A percentile compares a stretch with the other conserved stretches of the same genome.
Conservation (phyloP, 163 green algal genomes). For the Trebouxiophyceae sp. region DNA sequence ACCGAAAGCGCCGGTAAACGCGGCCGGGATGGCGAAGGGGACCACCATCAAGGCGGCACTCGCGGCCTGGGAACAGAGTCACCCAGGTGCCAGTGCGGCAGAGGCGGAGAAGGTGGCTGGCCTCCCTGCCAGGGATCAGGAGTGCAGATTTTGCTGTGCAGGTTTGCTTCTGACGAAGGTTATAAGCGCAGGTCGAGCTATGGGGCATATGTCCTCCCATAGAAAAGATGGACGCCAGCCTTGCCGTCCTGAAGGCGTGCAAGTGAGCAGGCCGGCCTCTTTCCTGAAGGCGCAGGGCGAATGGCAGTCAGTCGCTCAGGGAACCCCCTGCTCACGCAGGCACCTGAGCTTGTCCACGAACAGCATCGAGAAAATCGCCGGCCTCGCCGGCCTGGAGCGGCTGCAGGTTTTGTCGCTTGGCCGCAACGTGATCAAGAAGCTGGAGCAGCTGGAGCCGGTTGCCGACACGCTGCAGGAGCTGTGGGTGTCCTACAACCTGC, state of each 20-base stretch:
- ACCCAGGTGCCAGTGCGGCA: slow-evolving; percentile 30
- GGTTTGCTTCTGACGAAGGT: too few species aligned
- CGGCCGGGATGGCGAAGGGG: slow-evolving; percentile 30
- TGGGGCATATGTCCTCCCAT: slow-evolving; percentile 72
- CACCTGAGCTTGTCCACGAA: slow-evolving; percentile 86
- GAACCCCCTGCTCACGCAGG: slow-evolving; percentile 1
- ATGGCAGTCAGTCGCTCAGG: neutral
- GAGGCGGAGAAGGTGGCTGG: slow-evolving; percentile 63
- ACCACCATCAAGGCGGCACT: slow-evolving; percentile 79
- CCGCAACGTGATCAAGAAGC: slow-evolving; percentile 88
- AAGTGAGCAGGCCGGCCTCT: slow-evolving; percentile 16
- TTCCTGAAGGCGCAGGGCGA: neutral
- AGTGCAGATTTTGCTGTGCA: slow-evolving; percentile 1
- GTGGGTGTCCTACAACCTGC: slow-evolving; percentile 90
- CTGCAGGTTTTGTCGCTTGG: slow-evolving; percentile 81
- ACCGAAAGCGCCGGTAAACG: too few species aligned
- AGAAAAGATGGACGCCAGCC: slow-evolving; percentile 82
- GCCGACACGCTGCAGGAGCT: slow-evolving; percentile 83
- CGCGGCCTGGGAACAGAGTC: slow-evolving; percentile 61
- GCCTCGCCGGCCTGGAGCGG: slow-evolving; percentile 67
- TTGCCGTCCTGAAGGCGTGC: slow-evolving; percentile 71
- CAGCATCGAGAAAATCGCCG: slow-evolving; percentile 90
- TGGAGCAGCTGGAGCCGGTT: slow-evolving; percentile 87
- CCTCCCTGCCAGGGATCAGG: neutral
- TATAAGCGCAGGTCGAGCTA: slow-evolving; percentile 70